Evolutionary conservation across 192 early-diverging fungal genomes (phyloP), one percentile per base, ranked within the genome.

Genomic region (Thamnidium elegans): DNA sequence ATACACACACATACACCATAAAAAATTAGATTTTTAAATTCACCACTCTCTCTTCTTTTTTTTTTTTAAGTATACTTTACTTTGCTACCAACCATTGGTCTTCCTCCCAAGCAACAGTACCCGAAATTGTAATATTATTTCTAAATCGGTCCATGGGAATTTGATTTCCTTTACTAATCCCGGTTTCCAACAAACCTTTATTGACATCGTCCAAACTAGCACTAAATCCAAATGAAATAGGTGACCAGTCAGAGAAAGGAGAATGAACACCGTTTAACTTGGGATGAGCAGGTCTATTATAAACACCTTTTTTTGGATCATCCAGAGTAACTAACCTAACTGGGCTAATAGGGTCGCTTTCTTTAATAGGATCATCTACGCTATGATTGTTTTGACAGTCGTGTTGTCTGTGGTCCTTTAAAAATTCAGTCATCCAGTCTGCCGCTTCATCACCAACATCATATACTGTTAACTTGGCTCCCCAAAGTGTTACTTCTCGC

Each of bases 381-480:
- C 30, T 26, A 13, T 48, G 26, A 1, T 20, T 19, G 2, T 74
- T 63, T 13, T 4, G 19, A 1, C 50, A 36, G 20, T 74, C 67
- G 43, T 68, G 67, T 3, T n/a, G 3, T 10, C 34, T 14, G 17
- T 74, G 63, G 15, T 10, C 8, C 0, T 14, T 6, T 32, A 75
- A 55, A 32, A 75, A 85, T 3, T 73, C 58, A 0, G 67, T 74
- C 7, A 90, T 55, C 87, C 90, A 89, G 26, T 67, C 66, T 0
- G 84, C 77, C 30, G 79, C 85, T 52, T 75, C 74, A 7, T 89
- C 83, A 10, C 90, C 90, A 58, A 90, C 67, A 64, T 90, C 87
- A n/a, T 74, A 71, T 1, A 77, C 84, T 23, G 63, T 67, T 4
- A 89, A 60, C 5, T 30, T 19, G 19, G 74, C 62, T 46, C 58